These are phyloP conservation scores for Cystobasidium sp. DNA, from an alignment of 1,284 basidiomycete genomes.

Conservation along the genomic window DNA sequence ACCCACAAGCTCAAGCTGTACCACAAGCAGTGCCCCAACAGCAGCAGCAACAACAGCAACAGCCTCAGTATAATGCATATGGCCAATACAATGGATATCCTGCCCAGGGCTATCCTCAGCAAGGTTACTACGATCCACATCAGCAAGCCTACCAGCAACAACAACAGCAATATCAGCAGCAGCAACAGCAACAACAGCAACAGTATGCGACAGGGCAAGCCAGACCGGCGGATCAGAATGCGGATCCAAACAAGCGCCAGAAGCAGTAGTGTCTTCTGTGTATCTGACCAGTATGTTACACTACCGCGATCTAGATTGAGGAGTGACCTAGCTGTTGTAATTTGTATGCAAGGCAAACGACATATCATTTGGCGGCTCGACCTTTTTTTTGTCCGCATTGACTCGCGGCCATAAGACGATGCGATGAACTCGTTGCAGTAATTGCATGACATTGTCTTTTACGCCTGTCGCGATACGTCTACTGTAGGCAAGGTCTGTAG, in stretches of 20 bases:
- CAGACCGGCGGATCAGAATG: conserved; percentile 28
- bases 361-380: no score
- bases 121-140: conserved; percentile 28
- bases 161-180: conserved; percentile 23
- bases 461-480: no score
- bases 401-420: no score
- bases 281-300: conserved; percentile 6
- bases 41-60: conserved; percentile 18
- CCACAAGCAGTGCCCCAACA: conserved; percentile 5
- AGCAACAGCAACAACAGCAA: conserved; percentile 25
- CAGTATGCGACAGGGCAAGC: conserved; percentile 33
- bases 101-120: conserved; percentile 19
- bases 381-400: no score
- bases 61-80: conserved; percentile 18
- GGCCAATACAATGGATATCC: conserved; percentile 29
- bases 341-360: no score
- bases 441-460: no score
- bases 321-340: neutral
- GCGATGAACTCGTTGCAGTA: no score
- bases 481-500: conserved; percentile 55
- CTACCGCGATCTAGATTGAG: neutral
- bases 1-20: conserved; percentile 38
- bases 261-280: conserved; percentile 31
- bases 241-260: conserved; percentile 32
- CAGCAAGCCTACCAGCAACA: conserved; percentile 31